Conservation (phyloP, 2,329 filamentous ascomycete genomes). For the Neofusicoccum sp. region DNA sequence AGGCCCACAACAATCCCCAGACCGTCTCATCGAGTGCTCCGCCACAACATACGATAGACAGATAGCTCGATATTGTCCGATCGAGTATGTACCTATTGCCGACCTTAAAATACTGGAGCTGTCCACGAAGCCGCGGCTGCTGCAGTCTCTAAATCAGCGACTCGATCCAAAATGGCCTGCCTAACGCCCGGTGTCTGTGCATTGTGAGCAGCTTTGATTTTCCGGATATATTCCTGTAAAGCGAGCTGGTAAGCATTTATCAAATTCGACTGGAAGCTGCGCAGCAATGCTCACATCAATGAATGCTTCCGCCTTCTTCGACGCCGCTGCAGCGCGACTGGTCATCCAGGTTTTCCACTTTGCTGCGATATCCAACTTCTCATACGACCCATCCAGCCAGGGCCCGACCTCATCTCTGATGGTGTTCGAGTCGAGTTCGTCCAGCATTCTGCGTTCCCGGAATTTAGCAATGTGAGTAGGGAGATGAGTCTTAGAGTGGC, state of each 20-base stretch:
- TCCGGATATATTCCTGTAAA: neutral
- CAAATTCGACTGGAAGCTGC: neutral
- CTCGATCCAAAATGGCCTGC: neutral
- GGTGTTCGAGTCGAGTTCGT: neutral
- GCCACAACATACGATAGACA: no score
- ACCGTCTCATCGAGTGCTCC: no score
- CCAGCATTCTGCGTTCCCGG: neutral
- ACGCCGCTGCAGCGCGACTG: neutral
- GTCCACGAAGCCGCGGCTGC: neutral
- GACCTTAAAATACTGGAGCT: neutral
- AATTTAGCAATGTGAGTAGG: neutral
- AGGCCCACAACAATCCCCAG: no score
- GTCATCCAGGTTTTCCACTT: neutral
- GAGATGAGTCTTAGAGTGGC: neutral
- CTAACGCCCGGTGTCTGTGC: neutral
- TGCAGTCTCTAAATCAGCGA: neutral
- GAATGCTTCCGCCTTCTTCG: neutral
- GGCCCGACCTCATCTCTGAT: neutral
- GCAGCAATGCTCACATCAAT: neutral
- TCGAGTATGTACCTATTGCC: no score
- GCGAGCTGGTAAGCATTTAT: neutral
- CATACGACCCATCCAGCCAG: neutral
- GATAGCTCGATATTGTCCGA: no score
- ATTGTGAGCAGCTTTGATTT: neutral
- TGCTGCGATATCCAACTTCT: neutral